Evolutionary conservation across 306 rosid genomes (phyloP).

Genomic region (Quercus rubra): DNA sequence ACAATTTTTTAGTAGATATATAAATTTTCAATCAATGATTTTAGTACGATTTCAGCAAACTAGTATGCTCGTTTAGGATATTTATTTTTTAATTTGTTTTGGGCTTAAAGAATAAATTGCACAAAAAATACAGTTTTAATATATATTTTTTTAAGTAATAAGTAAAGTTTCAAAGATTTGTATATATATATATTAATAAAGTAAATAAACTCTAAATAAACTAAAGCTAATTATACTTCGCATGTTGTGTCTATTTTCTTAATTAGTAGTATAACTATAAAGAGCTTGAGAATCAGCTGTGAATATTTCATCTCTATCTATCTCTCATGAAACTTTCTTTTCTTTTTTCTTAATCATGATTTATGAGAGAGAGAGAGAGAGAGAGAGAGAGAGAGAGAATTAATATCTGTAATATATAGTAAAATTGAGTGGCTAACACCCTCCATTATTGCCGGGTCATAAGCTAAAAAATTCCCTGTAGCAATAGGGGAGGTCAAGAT

Average conservation of each 20-base stretch:
- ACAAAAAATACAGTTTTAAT: no score
- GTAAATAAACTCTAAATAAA: no score
- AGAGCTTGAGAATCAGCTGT: not conserved
- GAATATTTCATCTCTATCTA: not conserved
- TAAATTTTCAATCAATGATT: no score
- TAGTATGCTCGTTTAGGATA: no score
- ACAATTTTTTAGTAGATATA: no score
- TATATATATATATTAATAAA: no score
- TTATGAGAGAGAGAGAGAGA: not conserved
- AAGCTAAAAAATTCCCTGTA: constrained; percentile 11
- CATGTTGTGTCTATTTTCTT: no score
- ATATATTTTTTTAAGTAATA: no score
- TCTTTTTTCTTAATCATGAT: not conserved
- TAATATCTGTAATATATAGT: not conserved
- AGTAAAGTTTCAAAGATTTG: no score
- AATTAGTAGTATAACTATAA: not conserved
- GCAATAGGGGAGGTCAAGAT: not conserved
- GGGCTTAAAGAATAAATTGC: no score
- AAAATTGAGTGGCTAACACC: constrained; percentile 16
- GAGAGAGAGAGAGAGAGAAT: constrained; percentile 4
- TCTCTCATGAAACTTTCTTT: not conserved
- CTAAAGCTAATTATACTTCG: not conserved
- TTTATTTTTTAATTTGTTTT: no score
- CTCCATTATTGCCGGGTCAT: constrained; percentile 35
- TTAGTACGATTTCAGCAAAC: no score